Evolutionary conservation across 352 stramenopile genomes (phyloP).

Genomic region (Phytophthora sansomeana): DNA sequence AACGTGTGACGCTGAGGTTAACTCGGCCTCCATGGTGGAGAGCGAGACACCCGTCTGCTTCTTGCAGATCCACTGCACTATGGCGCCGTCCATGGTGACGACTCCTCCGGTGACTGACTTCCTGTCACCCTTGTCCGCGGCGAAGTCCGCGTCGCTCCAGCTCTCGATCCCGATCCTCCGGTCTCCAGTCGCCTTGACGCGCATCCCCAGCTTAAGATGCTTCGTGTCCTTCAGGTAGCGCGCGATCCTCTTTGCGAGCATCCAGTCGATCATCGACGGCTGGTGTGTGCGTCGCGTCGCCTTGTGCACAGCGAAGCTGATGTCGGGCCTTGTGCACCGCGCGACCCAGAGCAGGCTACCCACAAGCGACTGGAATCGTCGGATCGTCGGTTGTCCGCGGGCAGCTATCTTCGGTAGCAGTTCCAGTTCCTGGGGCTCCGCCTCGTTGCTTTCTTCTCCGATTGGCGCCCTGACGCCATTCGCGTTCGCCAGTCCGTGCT

Average conservation of each 20-base stretch:
- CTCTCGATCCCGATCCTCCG: not conserved
- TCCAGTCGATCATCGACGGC: slow-evolving; percentile 12
- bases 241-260: slow-evolving; percentile 19
- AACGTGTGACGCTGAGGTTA: slow-evolving; percentile 7
- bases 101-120: slow-evolving; percentile 29
- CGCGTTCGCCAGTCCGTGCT: slow-evolving; percentile 22
- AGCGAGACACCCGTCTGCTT: slow-evolving; percentile 21
- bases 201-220: no score
- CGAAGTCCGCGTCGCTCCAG: slow-evolving; percentile 34
- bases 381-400: slow-evolving; percentile 14
- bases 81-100: slow-evolving; percentile 19
- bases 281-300: slow-evolving; percentile 19
- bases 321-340: slow-evolving; percentile 32
- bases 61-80: slow-evolving; percentile 7
- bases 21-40: slow-evolving; percentile 26
- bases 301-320: slow-evolving; percentile 32
- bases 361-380: slow-evolving; percentile 42
- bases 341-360: slow-evolving; percentile 39
- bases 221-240: slow-evolving; percentile 30
- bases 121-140: slow-evolving; percentile 21
- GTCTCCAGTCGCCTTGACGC: no score
- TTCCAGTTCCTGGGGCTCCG: not conserved
- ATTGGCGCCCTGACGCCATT: slow-evolving; percentile 25
- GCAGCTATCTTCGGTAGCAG: not conserved
- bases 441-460: not conserved